Evolutionary conservation across 306 rosid species (phyloP).

Genomic region (Vachellia collinsii): DNA sequence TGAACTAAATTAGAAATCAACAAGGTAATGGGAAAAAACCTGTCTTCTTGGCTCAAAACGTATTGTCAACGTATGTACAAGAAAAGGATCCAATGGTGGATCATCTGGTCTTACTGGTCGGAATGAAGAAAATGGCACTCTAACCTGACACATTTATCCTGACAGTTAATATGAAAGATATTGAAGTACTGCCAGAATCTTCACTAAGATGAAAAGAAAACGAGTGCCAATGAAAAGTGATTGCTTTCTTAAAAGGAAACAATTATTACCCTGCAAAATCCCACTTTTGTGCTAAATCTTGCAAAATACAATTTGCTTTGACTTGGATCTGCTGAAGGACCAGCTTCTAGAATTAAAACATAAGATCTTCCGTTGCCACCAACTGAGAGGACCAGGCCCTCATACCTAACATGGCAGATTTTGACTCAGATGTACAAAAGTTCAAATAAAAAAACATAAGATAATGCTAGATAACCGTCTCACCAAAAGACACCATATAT

Average conservation of each 20-base stretch:
- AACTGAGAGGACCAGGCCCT: slow-evolving; percentile 93
- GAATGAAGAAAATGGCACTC: slow-evolving; percentile 92
- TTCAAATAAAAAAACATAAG: slow-evolving; percentile 20
- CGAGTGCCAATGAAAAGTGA: slow-evolving; percentile 17
- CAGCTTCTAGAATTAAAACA: slow-evolving; percentile 86
- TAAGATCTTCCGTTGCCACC: slow-evolving; percentile 97
- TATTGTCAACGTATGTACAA: slow-evolving; percentile 90
- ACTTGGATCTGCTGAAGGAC: slow-evolving; percentile 75
- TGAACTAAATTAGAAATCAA: slow-evolving; percentile 22
- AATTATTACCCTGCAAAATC: slow-evolving; percentile 86
- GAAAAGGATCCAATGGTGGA: slow-evolving; percentile 90
- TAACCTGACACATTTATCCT: slow-evolving; percentile 65
- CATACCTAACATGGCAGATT: slow-evolving; percentile 62
- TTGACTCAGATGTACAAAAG: slow-evolving; percentile 18
- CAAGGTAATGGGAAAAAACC: slow-evolving; percentile 52
- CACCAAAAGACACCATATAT: slow-evolving; percentile 2
- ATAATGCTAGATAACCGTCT: not conserved
- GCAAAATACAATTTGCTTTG: slow-evolving; percentile 89
- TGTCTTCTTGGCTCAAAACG: slow-evolving; percentile 99
- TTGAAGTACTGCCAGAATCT: not conserved
- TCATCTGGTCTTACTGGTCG: slow-evolving; percentile 93
- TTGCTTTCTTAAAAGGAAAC: slow-evolving; percentile 17
- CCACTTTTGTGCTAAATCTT: slow-evolving; percentile 86
- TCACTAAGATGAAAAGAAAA: slow-evolving; percentile 25
- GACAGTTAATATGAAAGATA: slow-evolving; percentile 35